Base-by-base conservation (phyloP, 305 asterid genomes). In the Fraxinus xanthoxyloides region DNA sequence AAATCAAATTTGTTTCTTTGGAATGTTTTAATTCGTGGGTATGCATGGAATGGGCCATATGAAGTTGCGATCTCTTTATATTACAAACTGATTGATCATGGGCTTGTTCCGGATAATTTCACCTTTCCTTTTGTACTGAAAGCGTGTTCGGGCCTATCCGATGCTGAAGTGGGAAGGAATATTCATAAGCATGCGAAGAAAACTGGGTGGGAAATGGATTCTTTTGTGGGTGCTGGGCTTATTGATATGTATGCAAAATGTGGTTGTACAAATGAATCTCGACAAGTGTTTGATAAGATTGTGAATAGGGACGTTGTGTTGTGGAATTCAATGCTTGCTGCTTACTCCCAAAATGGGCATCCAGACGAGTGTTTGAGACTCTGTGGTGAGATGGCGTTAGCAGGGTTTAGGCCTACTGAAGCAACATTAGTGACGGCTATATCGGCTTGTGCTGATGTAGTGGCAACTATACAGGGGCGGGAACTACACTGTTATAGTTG, bases 311-410 rank as follows among this genome's bases (percentile, higher is more conserved):
- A 93, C 78, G 94, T 88, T 28, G 95, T 90, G 79, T 82, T 90
- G 54, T 93, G 97, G 97, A 91, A 92, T 79, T 90, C 95, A 36
- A 88, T 91, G 92, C 87, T 93, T 26, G 89, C 94, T 61, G 90
- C 93, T 80, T 91, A 90, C 80, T 89, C 92, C 1, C 91, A 90
- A 31, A 90, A 93, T 78, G 91, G 95, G 82, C 88, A 70, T 48
- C 91, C 93, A 7, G 88, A 85, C 36, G 91, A 91, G 80, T 87
- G 93, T 82, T 82, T 89, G 78, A n/a, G 46, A 23, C 85, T 90
- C 21, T 87, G 91, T 87, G 80, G 89, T 74, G 88, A 86, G 85
- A 92, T 90, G 94, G 89, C 81, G 2, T 83, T 59, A 7, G 78
- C 24, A 15, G 86, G 84, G 38, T 80, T 89, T 72, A 85, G 86